phyloP scores from a whole-genome alignment of 257 asterid genomes.

The Scutellaria minor region DNA sequence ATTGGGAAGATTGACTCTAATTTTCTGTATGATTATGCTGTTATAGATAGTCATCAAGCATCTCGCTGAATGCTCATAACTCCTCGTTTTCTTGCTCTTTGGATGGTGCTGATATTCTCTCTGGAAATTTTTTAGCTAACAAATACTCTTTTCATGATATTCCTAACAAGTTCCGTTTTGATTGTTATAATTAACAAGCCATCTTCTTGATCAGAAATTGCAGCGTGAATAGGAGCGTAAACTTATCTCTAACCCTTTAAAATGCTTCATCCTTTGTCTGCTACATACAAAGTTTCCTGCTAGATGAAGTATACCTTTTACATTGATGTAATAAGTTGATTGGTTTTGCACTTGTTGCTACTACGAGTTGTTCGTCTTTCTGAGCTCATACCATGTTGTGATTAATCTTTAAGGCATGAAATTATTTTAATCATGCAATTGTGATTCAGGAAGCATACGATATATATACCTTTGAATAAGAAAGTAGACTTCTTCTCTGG shows the following conservation, averaged over 20 bases:
- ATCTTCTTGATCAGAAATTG: neutral
- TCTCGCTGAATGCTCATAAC: no score
- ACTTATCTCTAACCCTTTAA: no score
- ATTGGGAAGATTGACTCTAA: no score
- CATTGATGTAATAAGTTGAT: neutral
- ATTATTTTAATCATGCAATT: neutral
- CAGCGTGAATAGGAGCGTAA: neutral
- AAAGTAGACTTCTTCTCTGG: constrained; percentile 49
- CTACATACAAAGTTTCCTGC: no score
- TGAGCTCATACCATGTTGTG: neutral
- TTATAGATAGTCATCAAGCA: no score
- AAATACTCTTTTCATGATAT: no score
- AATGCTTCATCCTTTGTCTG: no score
- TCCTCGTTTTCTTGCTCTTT: no score
- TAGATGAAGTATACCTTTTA: no score
- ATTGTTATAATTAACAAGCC: neutral
- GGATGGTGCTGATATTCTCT: no score
- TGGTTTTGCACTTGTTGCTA: neutral
- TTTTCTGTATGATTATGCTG: no score
- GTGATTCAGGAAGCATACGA: neutral
- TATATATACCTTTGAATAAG: constrained; percentile 61
- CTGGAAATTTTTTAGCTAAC: no score
- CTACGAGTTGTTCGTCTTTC: neutral
- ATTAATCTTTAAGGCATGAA: neutral
- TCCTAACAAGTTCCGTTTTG: neutral